Percentiles rank a stretch among this genome's conserved stretches.
These are phyloP conservation scores for Cryptosporidium bovis DNA, from an alignment of 169 alveolate genomes.

Conservation along the genomic window DNA sequence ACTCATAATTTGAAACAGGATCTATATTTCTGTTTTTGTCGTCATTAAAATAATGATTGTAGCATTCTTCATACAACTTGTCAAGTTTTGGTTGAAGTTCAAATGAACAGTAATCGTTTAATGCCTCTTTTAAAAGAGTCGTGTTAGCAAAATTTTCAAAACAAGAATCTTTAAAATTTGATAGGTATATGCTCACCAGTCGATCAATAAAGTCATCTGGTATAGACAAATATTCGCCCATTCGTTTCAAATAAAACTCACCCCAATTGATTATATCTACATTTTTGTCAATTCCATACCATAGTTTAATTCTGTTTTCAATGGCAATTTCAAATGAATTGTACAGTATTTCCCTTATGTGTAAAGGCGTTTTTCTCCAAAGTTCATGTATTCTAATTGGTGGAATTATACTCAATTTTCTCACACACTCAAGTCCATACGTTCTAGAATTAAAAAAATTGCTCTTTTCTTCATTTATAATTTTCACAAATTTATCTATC, in stretches of 20 bases:
- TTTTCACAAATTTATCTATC: constrained; percentile 5
- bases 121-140: constrained; percentile 20
- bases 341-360: constrained; percentile 21
- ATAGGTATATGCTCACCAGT: constrained; percentile 7
- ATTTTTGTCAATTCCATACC: not conserved
- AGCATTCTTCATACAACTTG: constrained; percentile 6
- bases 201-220: constrained; percentile 22
- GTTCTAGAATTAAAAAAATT: constrained; percentile 28
- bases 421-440: constrained; percentile 28
- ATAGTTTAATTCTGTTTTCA: constrained; percentile 14
- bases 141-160: constrained; percentile 23
- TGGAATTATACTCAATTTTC: constrained; percentile 44
- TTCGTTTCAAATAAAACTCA: constrained; percentile 27
- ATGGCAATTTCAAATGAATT: constrained; percentile 20
- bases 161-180: constrained; percentile 20
- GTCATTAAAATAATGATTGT: not conserved
- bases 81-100: constrained; percentile 59
- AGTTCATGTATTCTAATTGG: constrained; percentile 66
- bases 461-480: constrained; percentile 3
- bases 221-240: constrained; percentile 20
- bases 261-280: constrained; percentile 45
- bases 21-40: not conserved
- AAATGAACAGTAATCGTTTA: constrained; percentile 18
- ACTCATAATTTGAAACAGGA: not conserved
- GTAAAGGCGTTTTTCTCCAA: constrained; percentile 42